Evolutionary conservation across 495 filamentous ascomycete species (phyloP).

Genomic region (Astrocystis sublimbata): DNA sequence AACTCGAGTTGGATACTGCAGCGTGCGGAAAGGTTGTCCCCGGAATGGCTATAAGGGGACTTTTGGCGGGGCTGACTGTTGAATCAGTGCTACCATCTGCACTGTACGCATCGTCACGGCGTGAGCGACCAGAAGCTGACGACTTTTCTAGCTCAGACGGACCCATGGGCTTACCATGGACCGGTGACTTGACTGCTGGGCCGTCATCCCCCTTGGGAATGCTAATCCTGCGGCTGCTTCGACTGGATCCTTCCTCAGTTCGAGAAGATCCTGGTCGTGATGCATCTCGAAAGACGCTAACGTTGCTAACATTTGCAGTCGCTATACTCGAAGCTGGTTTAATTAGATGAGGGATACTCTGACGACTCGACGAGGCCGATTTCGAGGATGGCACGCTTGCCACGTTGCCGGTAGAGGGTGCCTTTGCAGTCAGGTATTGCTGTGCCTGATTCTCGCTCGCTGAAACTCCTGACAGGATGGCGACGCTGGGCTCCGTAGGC

Average conservation of each 20-base stretch:
- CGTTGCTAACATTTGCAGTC: constrained; percentile 59
- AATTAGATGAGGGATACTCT: constrained; percentile 51
- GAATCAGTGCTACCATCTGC: constrained; percentile 45
- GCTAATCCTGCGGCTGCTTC: constrained; percentile 33
- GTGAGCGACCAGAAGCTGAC: constrained; percentile 30
- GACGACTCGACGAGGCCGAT: constrained; percentile 48
- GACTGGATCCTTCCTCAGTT: constrained; percentile 37
- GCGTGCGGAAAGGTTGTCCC: constrained; percentile 16
- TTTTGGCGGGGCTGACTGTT: constrained; percentile 42
- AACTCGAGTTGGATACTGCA: constrained; percentile 28
- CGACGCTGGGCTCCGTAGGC: constrained; percentile 36
- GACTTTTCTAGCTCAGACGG: constrained; percentile 39
- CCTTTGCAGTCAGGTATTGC: constrained; percentile 51
- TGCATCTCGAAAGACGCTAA: constrained; percentile 55
- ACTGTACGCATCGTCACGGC: constrained; percentile 41
- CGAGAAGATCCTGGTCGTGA: constrained; percentile 40
- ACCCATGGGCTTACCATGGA: constrained; percentile 37
- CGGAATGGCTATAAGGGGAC: constrained; percentile 33
- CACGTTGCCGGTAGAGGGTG: constrained; percentile 56
- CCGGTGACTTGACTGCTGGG: constrained; percentile 36
- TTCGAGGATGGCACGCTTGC: constrained; percentile 48
- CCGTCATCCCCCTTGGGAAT: constrained; percentile 39
- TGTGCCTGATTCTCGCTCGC: constrained; percentile 41
- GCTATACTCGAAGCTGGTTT: constrained; percentile 47
- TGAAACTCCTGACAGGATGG: constrained; percentile 35